Percentiles rank a stretch among this genome's conserved stretches.
Evolutionary conservation across 2,329 filamentous ascomycete species (phyloP).

Genomic region (Boeremia exigua): DNA sequence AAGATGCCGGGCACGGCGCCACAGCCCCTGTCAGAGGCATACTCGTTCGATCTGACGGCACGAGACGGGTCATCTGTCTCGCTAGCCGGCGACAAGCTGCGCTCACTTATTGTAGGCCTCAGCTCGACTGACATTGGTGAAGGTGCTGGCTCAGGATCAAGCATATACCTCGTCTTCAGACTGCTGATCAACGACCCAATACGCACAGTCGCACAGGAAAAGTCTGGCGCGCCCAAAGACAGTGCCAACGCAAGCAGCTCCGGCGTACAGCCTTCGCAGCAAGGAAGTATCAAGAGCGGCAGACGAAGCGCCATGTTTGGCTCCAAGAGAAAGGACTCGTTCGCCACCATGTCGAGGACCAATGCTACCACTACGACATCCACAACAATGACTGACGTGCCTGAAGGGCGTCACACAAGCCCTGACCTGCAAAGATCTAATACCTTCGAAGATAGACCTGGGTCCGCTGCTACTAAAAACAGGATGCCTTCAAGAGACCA

Average conservation of each 20-base stretch:
- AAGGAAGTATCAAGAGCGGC: constrained; percentile 50
- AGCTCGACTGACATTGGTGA: constrained; percentile 76
- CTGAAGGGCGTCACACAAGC: constrained; percentile 31
- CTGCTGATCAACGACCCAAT: constrained; percentile 67
- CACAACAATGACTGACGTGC: constrained; percentile 16
- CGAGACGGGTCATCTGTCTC: constrained; percentile 73
- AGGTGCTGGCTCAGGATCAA: constrained; percentile 68
- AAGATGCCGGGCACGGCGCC: constrained; percentile 70
- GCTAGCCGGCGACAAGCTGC: constrained; percentile 70
- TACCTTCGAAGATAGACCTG: constrained; percentile 35
- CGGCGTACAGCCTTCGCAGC: constrained; percentile 37
- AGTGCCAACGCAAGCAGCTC: constrained; percentile 29
- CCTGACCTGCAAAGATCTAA: constrained; percentile 33
- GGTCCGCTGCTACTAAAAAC: constrained; percentile 36
- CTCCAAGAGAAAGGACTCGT: constrained; percentile 59
- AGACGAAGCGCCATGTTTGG: constrained; percentile 70
- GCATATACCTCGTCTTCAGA: constrained; percentile 84
- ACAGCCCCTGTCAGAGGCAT: constrained; percentile 80
- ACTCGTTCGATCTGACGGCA: constrained; percentile 76
- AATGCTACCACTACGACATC: background rate
- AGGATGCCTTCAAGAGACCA: constrained; percentile 47
- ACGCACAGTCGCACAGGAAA: constrained; percentile 39
- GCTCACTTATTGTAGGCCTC: constrained; percentile 87
- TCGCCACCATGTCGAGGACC: constrained; percentile 14
- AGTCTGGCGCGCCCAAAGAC: constrained; percentile 35